Percentiles rank a stretch among this genome's conserved stretches.
Conservation (phyloP, 768 basidiomycete genomes). For the Hypsizygus marmoreus region DNA sequence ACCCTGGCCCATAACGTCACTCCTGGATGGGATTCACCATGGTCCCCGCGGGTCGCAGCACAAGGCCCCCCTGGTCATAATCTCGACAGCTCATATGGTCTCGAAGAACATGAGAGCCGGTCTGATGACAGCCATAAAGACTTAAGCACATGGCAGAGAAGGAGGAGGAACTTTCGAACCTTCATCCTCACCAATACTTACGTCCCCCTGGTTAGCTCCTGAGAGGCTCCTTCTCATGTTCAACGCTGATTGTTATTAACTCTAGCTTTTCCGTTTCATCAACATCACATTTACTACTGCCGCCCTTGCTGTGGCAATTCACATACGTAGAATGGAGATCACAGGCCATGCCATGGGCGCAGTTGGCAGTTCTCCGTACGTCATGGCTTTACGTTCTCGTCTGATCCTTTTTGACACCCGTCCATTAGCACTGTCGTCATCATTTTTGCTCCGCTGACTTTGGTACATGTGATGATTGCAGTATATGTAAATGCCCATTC, state of each 20-base stretch:
- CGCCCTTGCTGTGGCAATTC: slow-evolving; percentile 78
- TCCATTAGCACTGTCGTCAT: slow-evolving; percentile 70
- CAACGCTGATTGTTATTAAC: slow-evolving; percentile 7
- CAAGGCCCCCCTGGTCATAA: slow-evolving; percentile 37
- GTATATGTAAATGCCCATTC: slow-evolving; percentile 66
- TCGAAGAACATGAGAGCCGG: slow-evolving; percentile 27
- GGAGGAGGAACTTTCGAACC: slow-evolving; percentile 52
- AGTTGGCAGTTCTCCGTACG: slow-evolving; percentile 82
- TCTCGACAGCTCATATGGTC: slow-evolving; percentile 29
- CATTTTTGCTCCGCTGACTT: slow-evolving; percentile 81
- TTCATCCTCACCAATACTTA: slow-evolving; percentile 78
- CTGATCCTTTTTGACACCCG: background rate
- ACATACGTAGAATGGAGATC: slow-evolving; percentile 63
- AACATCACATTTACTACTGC: slow-evolving; percentile 83
- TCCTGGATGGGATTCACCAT: slow-evolving; percentile 70
- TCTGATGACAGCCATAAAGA: slow-evolving; percentile 26
- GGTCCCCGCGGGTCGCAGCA: slow-evolving; percentile 50
- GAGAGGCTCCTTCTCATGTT: slow-evolving; percentile 7
- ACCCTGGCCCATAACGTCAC: slow-evolving; percentile 58
- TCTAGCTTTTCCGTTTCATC: slow-evolving; percentile 78
- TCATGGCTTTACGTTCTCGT: slow-evolving; percentile 13
- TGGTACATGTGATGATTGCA: slow-evolving; percentile 82
- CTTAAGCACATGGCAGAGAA: slow-evolving; percentile 30
- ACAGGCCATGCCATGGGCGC: slow-evolving; percentile 58
- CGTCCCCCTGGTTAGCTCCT: slow-evolving; percentile 67